Evolutionary conservation across 345 rosid species (phyloP).

Genomic region (Sonneratia caseolaris): DNA sequence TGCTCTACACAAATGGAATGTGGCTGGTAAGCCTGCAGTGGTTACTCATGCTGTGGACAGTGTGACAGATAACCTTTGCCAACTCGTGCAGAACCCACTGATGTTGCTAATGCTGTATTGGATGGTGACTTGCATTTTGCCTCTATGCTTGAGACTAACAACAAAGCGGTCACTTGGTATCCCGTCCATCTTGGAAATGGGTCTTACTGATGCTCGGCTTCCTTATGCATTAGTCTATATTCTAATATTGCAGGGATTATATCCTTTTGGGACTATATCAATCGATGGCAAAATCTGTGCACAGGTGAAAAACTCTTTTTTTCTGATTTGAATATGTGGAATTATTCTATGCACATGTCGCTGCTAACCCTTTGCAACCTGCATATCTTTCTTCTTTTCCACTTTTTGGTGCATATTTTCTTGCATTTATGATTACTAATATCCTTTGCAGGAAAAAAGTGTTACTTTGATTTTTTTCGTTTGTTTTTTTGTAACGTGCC

Average conservation of each 20-base stretch:
- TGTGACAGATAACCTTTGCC: slow-evolving; percentile 87
- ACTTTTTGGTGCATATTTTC: background rate
- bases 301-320: slow-evolving; percentile 40
- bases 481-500: too few relatives aligned
- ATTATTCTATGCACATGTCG: too few relatives aligned
- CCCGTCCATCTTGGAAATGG: background rate
- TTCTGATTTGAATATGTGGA: too few relatives aligned
- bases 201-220: background rate
- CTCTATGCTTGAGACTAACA: background rate
- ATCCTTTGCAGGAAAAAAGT: background rate
- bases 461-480: background rate
- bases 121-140: slow-evolving; percentile 39
- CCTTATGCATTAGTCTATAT: background rate
- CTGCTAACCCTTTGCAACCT: too few relatives aligned
- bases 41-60: slow-evolving; percentile 94
- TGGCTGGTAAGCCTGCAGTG: slow-evolving; percentile 97
- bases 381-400: background rate
- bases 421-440: too few relatives aligned
- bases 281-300: slow-evolving; percentile 84
- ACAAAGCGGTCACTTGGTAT: too few relatives aligned
- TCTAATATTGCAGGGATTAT: slow-evolving; percentile 53
- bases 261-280: slow-evolving; percentile 84
- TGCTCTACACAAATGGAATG: slow-evolving; percentile 90
- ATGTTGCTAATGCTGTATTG: slow-evolving; percentile 96
- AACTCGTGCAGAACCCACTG: slow-evolving; percentile 98